phyloP scores from a whole-genome alignment of 163 green algal genomes.

The Botryococcus braunii region DNA sequence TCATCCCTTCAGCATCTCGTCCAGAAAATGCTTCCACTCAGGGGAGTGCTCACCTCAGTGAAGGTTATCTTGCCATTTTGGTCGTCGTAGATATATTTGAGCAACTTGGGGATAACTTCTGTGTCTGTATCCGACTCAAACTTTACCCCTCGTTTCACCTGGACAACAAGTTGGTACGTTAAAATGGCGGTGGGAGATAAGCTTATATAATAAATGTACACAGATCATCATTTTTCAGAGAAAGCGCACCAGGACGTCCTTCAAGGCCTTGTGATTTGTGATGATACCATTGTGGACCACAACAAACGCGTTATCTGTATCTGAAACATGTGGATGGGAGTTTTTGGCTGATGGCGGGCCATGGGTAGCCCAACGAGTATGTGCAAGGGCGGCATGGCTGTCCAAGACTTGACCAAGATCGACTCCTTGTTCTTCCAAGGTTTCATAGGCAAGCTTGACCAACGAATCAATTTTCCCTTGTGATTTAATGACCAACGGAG shows the following conservation, averaged over 20 bases:
- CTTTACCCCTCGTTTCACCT: constrained; percentile 65
- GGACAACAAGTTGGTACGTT: constrained; percentile 7
- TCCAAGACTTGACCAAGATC: constrained; percentile 15
- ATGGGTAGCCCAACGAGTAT: constrained; percentile 86
- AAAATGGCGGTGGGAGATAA: neutral
- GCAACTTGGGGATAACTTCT: constrained; percentile 97
- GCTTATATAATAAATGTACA: constrained; percentile 2
- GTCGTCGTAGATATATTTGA: constrained; percentile 78
- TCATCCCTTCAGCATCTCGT: too few relatives aligned
- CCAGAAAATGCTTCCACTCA: too few relatives aligned
- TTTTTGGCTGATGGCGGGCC: constrained; percentile 75
- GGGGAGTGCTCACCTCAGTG: constrained; percentile 50
- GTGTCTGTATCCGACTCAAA: constrained; percentile 98
- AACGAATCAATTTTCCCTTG: constrained; percentile 87
- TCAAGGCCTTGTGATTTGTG: constrained; percentile 89
- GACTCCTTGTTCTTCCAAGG: constrained; percentile 13
- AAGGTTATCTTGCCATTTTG: constrained; percentile 56
- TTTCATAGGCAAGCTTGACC: constrained; percentile 32
- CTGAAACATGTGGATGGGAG: constrained; percentile 81
- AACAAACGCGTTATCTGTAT: constrained; percentile 72
- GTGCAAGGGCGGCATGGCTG: constrained; percentile 26
- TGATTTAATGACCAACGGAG: constrained; percentile 70
- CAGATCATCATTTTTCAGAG: neutral
- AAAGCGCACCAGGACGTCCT: constrained; percentile 63
- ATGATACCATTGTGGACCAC: constrained; percentile 99